A percentile compares a stretch with the other conserved stretches of the same genome.
These are phyloP conservation scores for Taphrina deformans DNA, from an alignment of 1,139 yeast species.

Conservation along the genomic window DNA sequence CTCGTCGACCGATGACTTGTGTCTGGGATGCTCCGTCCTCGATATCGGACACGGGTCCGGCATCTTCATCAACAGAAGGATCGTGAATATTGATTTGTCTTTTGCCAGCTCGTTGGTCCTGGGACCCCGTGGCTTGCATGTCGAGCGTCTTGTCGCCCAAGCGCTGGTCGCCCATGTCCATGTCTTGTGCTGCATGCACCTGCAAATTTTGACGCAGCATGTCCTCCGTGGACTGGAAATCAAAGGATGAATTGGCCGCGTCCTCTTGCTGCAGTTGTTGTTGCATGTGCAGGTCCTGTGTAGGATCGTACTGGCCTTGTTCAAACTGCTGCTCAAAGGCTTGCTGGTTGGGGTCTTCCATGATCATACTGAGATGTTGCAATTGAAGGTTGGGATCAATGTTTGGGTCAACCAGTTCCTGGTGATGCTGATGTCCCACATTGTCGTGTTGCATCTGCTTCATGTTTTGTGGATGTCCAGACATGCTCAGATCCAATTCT, in stretches of 20 bases:
- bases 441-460: neutral
- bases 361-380: constrained; percentile 8
- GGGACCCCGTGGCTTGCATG: neutral
- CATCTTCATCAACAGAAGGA: constrained; percentile 14
- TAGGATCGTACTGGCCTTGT: neutral
- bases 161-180: neutral
- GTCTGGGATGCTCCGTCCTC: constrained; percentile 5
- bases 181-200: neutral
- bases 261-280: constrained; percentile 12
- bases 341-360: neutral
- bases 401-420: constrained; percentile 9
- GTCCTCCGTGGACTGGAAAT: neutral
- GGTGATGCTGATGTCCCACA: neutral
- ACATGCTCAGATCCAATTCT: neutral
- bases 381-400: constrained; percentile 14
- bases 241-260: neutral
- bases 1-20: neutral
- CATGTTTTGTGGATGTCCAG: neutral
- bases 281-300: constrained; percentile 3
- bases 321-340: constrained; percentile 14
- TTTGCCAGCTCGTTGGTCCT: neutral
- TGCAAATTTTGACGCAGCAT: constrained; percentile 14
- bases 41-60: constrained; percentile 17
- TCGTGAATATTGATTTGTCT: constrained; percentile 17
- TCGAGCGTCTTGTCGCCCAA: neutral